Evolutionary conservation across 1,284 basidiomycete species (phyloP), one percentile per base, ranked within the genome.

Genomic region (Boletus chippewaensis): DNA sequence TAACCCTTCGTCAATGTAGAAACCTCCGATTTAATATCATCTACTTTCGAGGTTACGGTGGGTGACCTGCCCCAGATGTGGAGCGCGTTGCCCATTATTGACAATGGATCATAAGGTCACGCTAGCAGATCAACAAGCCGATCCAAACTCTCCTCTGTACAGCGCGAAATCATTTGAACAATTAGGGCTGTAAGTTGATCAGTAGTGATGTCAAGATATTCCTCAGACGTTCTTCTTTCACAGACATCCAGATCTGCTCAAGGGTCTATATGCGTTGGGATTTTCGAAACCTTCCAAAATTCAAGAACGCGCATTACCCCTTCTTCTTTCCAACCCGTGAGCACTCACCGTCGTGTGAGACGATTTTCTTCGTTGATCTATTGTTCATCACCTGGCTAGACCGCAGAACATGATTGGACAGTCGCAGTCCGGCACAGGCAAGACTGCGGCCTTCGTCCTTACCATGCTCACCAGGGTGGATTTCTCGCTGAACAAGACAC

Each of bases 231-330:
- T 26, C 26, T 34, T 16, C 35, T 55, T 36, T 29, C 45, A 32
- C 65, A 95, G 93, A 49, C 85, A 91, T 68, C 76, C 82, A 46
- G 90, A 97, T 68, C 78, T 99, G 28, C 80, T 97, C 57, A 96
- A 95, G 70, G 96, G 96, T n/a, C 81, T 99, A 48, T 97, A 95
- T 69, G 86, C 87, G 43, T 90, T 96, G 83, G 92, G 92, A 38
- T 99, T 98, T 72, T 90, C 91, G 49, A 96, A 95, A 70, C 96
- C 96, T 4, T 97, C 94, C 50, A 99, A 99, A 74, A 99, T 99
- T 58, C 96, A 99, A 74, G 96, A 98, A 75, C 87, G 91, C 56
- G 96, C 96, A 20, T 74, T 99, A 26, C 96, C 96, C 3, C 76
- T 99, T 35, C 79, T 99, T 26, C 81, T 99, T 13, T 71, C 83